Base-by-base conservation (phyloP, 1,284 basidiomycete species). In the Trametes polyzona region DNA sequence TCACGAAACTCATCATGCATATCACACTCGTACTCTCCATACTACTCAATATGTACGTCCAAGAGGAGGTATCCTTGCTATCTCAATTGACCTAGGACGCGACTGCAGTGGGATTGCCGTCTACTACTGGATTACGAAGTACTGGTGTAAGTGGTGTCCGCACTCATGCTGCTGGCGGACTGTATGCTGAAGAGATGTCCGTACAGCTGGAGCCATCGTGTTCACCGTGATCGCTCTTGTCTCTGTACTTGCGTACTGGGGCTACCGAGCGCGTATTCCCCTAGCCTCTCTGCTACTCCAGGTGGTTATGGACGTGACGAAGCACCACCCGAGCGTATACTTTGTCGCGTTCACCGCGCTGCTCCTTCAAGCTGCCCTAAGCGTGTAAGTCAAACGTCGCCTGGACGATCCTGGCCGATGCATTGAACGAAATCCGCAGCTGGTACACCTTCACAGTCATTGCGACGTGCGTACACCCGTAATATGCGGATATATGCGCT, bases 1-100 rank as follows among this genome's bases (percentile, higher is more conserved):
- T 94, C 72, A 95, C 93, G 48, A 86, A 79, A 62, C 71, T 83
- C 21, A 90, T 95, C 66, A 90, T 93, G 83, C 90, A 93, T 67
- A 82, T 93, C 47, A 90, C 90, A 0, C 79, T 94, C 10, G 75
- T 90, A 16, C 74, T 93, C 19, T 85, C 84, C 4, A 88, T 92
- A 41, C 46, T 82, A 3, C 74, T 92, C 58, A 93, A 93, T 69
- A 82, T 88, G 90, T 92, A 68, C 68, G 83, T 78, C n/a, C n/a
- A n/a, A n/a, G n/a, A n/a, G n/a, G n/a, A n/a, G n/a, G n/a, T n/a
- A n/a, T n/a, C n/a, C n/a, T n/a, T n/a, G n/a, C n/a, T n/a, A n/a
- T n/a, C n/a, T n/a, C n/a, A n/a, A n/a, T n/a, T 47, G 14, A 41
- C 3, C 40, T 14, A 36, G 2, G 36, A 11, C 4, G 3, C 11